Base-by-base conservation (phyloP, 345 rosid genomes). In the Ricinus communis region DNA sequence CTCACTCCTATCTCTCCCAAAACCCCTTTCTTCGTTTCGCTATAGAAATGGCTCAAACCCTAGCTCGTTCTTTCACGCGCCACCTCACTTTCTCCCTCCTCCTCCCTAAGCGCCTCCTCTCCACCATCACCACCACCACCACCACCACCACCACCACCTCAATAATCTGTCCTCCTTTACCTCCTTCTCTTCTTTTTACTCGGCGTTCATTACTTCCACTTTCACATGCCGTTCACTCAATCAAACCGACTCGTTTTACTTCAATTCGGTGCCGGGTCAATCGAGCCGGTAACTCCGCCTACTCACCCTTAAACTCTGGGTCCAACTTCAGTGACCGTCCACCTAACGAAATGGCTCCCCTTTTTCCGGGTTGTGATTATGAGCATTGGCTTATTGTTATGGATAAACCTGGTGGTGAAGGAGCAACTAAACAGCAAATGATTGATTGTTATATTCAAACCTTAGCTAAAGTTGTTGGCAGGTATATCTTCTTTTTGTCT, bases 351-450 rank as follows among this genome's bases (percentile, higher is more conserved):
- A 93, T 92, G 98, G 88, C 96, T 5, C 97, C 97, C 12, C 90
- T 93, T 63, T 96, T 96, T 52, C 94, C 97, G 0, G 98, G 98
- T 0, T 93, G 98, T 62, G 99, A 96, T 56, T 96, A 93, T 62
- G 82, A 89, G 76, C 99, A 93, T 81, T 95, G 98, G 98, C 98
- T 95, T 49, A 95, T 91, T 58, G 93, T 96, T 30, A 96, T 93
- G 90, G 97, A 96, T 61, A 91, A 93, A 75, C 96, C 97, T 8
- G 96, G 98, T 5, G 96, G 97, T 1, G 97, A 93, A 52, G 89
- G 86, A 0, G 96, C 97, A 16, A 84, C 85, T 25, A 93, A 96
- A 81, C 91, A 96, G 86, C 89, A 93, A 76, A 96, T 96, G 98
- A 89, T 93, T 47, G 99, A 96, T 71, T 87, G 91, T 27, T 96